Evolutionary conservation across 1,284 basidiomycete species (phyloP).

Genomic region (Stereum hirsutum): DNA sequence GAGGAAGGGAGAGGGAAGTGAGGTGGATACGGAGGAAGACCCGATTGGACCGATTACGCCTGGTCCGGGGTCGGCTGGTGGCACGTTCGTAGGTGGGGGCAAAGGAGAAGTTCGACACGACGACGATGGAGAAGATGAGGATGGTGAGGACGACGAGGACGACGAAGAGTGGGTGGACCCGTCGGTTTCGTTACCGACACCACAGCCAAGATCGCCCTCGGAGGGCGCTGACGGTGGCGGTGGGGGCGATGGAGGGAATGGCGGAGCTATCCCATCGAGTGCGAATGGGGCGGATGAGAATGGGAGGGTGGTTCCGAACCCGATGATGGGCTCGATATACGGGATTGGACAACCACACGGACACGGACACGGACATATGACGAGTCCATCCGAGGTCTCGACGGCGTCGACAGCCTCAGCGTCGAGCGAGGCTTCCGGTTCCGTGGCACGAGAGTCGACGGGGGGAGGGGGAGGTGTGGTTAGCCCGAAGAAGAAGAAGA

Average conservation of each 20-base stretch:
- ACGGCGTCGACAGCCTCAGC: too few species aligned
- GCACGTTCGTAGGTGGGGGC: slow-evolving; percentile 27
- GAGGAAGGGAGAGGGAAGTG: slow-evolving; percentile 24
- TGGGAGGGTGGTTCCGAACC: slow-evolving; percentile 16
- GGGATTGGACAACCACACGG: slow-evolving; percentile 10
- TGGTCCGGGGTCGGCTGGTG: slow-evolving; percentile 34
- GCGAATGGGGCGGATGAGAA: slow-evolving; percentile 8
- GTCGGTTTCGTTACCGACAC: slow-evolving; percentile 23
- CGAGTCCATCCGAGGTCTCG: slow-evolving; percentile 30
- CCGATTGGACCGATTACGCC: slow-evolving; percentile 58
- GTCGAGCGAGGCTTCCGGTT: too few species aligned
- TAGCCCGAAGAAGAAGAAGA: too few species aligned
- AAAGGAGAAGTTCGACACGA: slow-evolving; percentile 22
- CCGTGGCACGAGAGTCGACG: background rate
- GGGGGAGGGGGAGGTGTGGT: too few species aligned
- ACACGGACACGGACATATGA: slow-evolving; percentile 30
- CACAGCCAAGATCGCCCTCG: slow-evolving; percentile 19
- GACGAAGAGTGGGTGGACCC: slow-evolving; percentile 65
- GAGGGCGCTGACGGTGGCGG: slow-evolving; percentile 17
- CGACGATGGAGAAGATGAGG: slow-evolving; percentile 10
- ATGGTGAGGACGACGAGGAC: slow-evolving; percentile 36
- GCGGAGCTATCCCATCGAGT: background rate
- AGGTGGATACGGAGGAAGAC: slow-evolving; percentile 60
- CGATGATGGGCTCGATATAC: slow-evolving; percentile 17
- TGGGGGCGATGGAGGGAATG: background rate